phyloP scores from a whole-genome alignment of 2,329 filamentous ascomycete genomes.

The Exutisphaerella laricina region DNA sequence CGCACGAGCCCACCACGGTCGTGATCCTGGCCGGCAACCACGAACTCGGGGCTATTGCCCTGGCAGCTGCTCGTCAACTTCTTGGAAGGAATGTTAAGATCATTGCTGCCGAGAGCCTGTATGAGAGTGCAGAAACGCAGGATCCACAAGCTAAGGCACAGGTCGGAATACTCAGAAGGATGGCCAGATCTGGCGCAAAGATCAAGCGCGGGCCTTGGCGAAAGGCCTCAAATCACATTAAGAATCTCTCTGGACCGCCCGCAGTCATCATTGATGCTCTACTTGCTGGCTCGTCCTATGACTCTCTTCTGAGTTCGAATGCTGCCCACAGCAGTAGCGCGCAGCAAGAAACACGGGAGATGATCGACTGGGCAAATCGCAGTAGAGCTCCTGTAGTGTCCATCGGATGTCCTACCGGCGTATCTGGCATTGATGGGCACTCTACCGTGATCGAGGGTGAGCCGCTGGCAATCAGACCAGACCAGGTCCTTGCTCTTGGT shows the following conservation, averaged over 20 bases:
- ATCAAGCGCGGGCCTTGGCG: constrained; percentile 54
- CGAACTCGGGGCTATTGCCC: constrained; percentile 74
- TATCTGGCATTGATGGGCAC: constrained; percentile 71
- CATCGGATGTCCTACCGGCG: constrained; percentile 85
- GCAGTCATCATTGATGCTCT: constrained; percentile 85
- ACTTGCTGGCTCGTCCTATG: constrained; percentile 81
- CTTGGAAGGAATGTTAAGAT: constrained; percentile 77
- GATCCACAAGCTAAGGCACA: constrained; percentile 77
- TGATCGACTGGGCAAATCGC: constrained; percentile 91
- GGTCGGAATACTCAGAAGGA: constrained; percentile 73
- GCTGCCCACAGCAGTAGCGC: constrained; percentile 49
- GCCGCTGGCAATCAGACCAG: constrained; percentile 71
- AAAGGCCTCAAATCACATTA: constrained; percentile 50
- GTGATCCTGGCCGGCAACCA: constrained; percentile 95
- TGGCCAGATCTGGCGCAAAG: constrained; percentile 55
- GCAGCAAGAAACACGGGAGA: constrained; percentile 76
- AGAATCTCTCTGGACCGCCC: constrained; percentile 56
- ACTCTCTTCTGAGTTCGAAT: constrained; percentile 62
- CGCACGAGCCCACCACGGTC: constrained; percentile 46
- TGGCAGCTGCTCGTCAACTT: constrained; percentile 81
- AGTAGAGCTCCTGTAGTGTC: constrained; percentile 76
- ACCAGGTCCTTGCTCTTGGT: constrained; percentile 77
- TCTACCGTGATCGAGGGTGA: constrained; percentile 64
- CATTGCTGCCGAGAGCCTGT: constrained; percentile 75
- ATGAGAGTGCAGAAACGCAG: constrained; percentile 75